phyloP scores from a whole-genome alignment of 2,329 filamentous ascomycete species.

The Berkeleyomyces basicola region DNA sequence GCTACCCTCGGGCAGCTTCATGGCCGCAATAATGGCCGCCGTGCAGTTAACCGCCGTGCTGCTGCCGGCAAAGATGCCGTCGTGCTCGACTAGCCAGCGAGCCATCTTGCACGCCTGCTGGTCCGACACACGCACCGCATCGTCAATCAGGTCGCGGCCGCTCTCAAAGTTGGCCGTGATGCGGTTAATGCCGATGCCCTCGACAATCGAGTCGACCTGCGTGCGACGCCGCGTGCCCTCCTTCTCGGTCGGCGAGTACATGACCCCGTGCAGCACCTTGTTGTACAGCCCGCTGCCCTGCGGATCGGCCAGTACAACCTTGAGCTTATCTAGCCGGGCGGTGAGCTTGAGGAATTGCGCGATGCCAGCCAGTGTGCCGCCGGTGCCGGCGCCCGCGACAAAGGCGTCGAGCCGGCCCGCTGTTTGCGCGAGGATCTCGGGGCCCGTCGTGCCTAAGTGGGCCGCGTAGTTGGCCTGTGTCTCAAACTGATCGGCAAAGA shows the following conservation, averaged over 20 bases:
- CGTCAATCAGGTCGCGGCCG: constrained; percentile 71
- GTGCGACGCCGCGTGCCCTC: constrained; percentile 79
- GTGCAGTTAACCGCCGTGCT: constrained; percentile 95
- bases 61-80: constrained; percentile 87
- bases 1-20: constrained; percentile 42
- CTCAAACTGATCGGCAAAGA: constrained; percentile 96
- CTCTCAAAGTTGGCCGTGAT: constrained; percentile 88
- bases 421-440: constrained; percentile 73
- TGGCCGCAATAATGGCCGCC: constrained; percentile 53
- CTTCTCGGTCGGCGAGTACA: constrained; percentile 78
- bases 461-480: constrained; percentile 75
- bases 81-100: constrained; percentile 87
- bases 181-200: constrained; percentile 89
- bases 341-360: constrained; percentile 65
- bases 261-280: constrained; percentile 79
- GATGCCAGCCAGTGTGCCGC: constrained; percentile 81
- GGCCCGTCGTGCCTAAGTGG: constrained; percentile 68
- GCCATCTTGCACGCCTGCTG: constrained; percentile 85
- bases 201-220: constrained; percentile 91
- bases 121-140: constrained; percentile 78
- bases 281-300: constrained; percentile 90
- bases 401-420: constrained; percentile 66
- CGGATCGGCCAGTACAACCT: constrained; percentile 76
- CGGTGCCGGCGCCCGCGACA: constrained; percentile 83
- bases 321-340: constrained; percentile 38